Base-by-base conservation (phyloP, 2,329 filamentous ascomycete genomes). In the Diaporthe eres region DNA sequence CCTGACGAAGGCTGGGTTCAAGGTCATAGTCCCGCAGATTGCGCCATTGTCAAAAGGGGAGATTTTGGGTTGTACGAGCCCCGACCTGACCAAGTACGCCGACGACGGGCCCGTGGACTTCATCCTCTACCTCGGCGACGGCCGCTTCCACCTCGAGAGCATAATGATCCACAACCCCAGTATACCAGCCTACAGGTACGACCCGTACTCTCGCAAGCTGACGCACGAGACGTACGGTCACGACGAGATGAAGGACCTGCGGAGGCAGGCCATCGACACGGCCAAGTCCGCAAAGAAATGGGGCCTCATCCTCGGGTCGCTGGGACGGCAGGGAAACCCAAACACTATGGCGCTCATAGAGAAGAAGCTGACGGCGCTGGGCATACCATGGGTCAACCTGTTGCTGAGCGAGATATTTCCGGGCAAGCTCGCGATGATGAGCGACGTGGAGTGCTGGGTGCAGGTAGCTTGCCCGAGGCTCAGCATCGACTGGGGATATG, bases 401-500 rank as follows among this genome's bases (percentile, higher is more conserved):
- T 87, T 98, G 13, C 89, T 99, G 5, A 97, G 94, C 77, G 97
- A 99, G 87, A 98, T 99, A 73, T 98, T 98, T 83, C 97, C 97
- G 0, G 96, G 95, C 0, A 99, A 98, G 86, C 86, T 99, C 78
- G 95, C 95, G 0, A 92, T 97, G 88, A 98, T 99, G 95, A 86
- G 87, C 42, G 96, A 98, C 81, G 94, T 99, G 3, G 96, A 98
- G 82, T 98, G 95, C 80, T 99, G 97, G 97, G 96, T 99, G 53
- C 97, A 99, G 85, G 95, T 99, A 70, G 97, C 97, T 7, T 99
- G 97, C 85, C 97, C 97, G n/a, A 88, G 97, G 68, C 82, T 99
- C 82, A 98, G 96, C 84, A 99, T 99, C 79, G 97, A 99, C 85
- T 99, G 97, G 97, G 97, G 97, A 0, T 98, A 98, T 86, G 97